A percentile compares a stretch with the other conserved stretches of the same genome.
Evolutionary conservation across 495 filamentous ascomycete genomes (phyloP).

Genomic region (Tuber aestivum): DNA sequence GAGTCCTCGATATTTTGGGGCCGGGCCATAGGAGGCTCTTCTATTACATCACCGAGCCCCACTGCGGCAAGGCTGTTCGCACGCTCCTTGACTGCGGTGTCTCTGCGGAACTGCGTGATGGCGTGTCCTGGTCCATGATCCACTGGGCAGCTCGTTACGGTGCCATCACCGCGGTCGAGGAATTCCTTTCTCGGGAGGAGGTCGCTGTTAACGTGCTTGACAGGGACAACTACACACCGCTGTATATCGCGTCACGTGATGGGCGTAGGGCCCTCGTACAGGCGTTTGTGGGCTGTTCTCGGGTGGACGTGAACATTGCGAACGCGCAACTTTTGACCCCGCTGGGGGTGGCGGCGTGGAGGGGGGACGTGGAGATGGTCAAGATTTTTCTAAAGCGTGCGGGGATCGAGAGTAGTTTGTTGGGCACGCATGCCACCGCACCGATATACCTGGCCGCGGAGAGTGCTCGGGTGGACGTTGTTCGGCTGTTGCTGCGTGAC

Average conservation of each 20-base stretch:
- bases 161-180: neutral
- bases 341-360: neutral
- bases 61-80: neutral
- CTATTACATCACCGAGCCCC: neutral
- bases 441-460: neutral
- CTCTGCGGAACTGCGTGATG: neutral
- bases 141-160: constrained; percentile 2
- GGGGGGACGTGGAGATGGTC: neutral
- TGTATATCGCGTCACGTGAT: neutral
- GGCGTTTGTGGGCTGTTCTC: neutral
- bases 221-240: neutral
- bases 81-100: neutral
- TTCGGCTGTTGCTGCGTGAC: neutral
- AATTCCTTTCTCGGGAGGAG: neutral
- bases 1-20: neutral
- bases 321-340: neutral
- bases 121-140: neutral
- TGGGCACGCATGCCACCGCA: neutral
- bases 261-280: neutral
- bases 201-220: neutral
- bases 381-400: neutral
- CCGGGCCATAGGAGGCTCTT: neutral
- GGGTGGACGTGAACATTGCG: neutral
- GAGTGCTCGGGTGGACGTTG: neutral
- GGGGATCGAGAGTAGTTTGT: neutral